phyloP scores from a whole-genome alignment of 441 rosid genomes.

The California macrophylla region DNA sequence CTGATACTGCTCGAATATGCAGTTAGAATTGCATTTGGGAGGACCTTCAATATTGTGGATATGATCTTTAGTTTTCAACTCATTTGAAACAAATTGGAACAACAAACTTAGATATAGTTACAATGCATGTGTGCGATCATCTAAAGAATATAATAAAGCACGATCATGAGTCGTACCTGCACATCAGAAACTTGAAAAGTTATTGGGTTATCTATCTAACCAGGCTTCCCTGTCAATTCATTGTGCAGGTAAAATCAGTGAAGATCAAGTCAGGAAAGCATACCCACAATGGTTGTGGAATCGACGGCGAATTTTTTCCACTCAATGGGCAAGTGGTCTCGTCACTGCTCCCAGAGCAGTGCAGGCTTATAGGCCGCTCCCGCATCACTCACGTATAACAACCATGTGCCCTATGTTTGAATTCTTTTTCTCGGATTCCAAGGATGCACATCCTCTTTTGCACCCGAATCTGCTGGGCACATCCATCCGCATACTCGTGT shows the following conservation, averaged over 20 bases:
- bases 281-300: slow-evolving; percentile 78
- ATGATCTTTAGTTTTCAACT: neutral
- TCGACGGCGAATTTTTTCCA: slow-evolving; percentile 85
- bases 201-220: slow-evolving; percentile 11
- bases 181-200: neutral
- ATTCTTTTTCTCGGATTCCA: slow-evolving; percentile 12
- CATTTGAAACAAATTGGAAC: neutral
- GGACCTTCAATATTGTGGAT: no score
- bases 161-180: neutral
- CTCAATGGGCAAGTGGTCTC: slow-evolving; percentile 78
- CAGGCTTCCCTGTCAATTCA: slow-evolving; percentile 1
- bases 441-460: slow-evolving; percentile 16
- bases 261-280: slow-evolving; percentile 70
- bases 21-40: neutral
- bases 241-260: slow-evolving; percentile 71
- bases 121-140: neutral
- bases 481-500: neutral
- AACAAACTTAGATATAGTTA: neutral
- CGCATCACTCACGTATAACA: slow-evolving; percentile 35
- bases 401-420: slow-evolving; percentile 9
- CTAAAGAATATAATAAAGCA: neutral
- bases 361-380: slow-evolving; percentile 75
- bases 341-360: slow-evolving; percentile 81
- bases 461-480: slow-evolving; percentile 2
- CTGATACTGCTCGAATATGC: neutral